Evolutionary conservation across 371 early-diverging fungal genomes (phyloP).

Genomic region (Actinomortierella ambigua): DNA sequence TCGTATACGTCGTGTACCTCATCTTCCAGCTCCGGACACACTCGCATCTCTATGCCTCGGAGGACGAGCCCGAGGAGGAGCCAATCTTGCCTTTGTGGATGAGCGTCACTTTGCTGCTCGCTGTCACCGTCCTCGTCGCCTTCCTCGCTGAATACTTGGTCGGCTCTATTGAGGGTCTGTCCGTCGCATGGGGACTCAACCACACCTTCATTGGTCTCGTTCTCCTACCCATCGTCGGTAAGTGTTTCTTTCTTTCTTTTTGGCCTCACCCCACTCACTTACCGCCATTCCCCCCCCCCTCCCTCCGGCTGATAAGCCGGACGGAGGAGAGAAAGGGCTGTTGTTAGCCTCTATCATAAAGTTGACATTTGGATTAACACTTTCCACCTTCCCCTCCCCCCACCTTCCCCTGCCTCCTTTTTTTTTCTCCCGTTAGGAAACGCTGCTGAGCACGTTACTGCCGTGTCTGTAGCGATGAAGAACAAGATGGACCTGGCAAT

Average conservation of each 20-base stretch:
- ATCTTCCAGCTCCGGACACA: slow-evolving; percentile 84
- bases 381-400: no score
- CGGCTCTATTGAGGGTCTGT: slow-evolving; percentile 76
- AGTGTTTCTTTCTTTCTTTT: slow-evolving; percentile 7
- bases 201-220: slow-evolving; percentile 88
- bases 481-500: slow-evolving; percentile 92
- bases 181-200: slow-evolving; percentile 63
- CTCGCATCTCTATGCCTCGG: slow-evolving; percentile 55
- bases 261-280: no score
- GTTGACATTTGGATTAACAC: no score
- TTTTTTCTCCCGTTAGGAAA: slow-evolving; percentile 49
- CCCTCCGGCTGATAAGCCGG: no score
- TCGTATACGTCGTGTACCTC: slow-evolving; percentile 75
- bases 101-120: slow-evolving; percentile 52
- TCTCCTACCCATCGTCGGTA: slow-evolving; percentile 83
- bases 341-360: no score
- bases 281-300: no score
- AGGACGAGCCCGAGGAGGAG: slow-evolving; percentile 61
- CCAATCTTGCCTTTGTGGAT: slow-evolving; percentile 61
- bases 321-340: no score
- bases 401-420: no score
- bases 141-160: slow-evolving; percentile 86
- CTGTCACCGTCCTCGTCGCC: slow-evolving; percentile 65
- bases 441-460: slow-evolving; percentile 84
- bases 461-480: slow-evolving; percentile 79